These are phyloP conservation scores for Citeromyces hawaiiensis DNA, from an alignment of 1,139 yeast genomes.

Conservation along the genomic window DNA sequence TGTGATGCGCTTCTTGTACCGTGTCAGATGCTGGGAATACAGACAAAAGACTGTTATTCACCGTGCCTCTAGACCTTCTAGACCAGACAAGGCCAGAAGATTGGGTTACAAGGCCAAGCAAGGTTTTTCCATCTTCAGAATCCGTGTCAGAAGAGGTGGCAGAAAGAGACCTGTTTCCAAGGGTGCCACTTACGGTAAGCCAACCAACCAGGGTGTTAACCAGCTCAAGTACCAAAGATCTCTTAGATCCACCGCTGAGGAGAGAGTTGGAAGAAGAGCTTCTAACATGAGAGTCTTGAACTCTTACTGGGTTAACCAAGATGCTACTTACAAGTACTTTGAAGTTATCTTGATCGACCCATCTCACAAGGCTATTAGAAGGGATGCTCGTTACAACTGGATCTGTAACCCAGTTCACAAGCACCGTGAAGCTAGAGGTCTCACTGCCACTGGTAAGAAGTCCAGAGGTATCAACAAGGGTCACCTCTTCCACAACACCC, in stretches of 20 bases:
- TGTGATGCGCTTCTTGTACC: constrained; percentile 95
- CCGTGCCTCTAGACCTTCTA: constrained; percentile 98
- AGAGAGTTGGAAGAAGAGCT: constrained; percentile 98
- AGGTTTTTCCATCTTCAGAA: constrained; percentile 96
- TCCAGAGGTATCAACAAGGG: constrained; percentile 99
- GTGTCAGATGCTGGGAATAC: constrained; percentile 99
- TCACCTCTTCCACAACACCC: constrained; percentile 97
- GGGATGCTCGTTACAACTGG: constrained; percentile 99
- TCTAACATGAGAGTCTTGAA: constrained; percentile 97
- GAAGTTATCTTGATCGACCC: constrained; percentile 98
- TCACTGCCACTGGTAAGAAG: constrained; percentile 96
- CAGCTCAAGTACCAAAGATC: constrained; percentile 99
- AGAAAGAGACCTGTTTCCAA: constrained; percentile 99
- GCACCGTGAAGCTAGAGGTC: constrained; percentile 99
- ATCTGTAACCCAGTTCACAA: constrained; percentile 99
- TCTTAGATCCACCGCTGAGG: constrained; percentile 96
- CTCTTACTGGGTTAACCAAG: constrained; percentile 99
- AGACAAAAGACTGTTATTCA: constrained; percentile 98
- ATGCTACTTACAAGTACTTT: constrained; percentile 97
- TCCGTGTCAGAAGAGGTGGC: constrained; percentile 99
- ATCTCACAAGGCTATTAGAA: constrained; percentile 97
- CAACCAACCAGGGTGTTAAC: constrained; percentile 99
- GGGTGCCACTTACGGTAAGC: constrained; percentile 99
- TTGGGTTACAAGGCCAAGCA: constrained; percentile 99
- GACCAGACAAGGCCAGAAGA: constrained; percentile 99